These are phyloP conservation scores for Alternaria angustiovoidea DNA, from an alignment of 2,329 filamentous ascomycete genomes.

Conservation along the genomic window DNA sequence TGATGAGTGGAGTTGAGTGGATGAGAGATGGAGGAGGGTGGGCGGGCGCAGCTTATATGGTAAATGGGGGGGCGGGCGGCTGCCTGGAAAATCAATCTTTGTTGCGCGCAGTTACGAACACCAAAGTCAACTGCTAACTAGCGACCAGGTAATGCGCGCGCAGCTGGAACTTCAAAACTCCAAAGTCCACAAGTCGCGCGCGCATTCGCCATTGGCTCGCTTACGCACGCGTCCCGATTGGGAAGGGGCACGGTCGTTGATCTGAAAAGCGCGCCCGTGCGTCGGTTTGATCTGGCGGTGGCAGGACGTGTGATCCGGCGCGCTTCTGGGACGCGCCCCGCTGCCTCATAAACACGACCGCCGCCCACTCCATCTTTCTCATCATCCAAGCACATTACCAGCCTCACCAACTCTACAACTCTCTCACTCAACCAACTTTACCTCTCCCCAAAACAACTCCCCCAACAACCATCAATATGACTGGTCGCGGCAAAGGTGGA, in stretches of 20 bases:
- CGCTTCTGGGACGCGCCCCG: slow-evolving; percentile 28
- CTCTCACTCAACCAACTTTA: background rate
- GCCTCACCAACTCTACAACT: slow-evolving; percentile 6
- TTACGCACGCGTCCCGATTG: slow-evolving; percentile 27
- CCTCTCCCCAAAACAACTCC: slow-evolving; percentile 19
- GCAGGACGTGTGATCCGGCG: slow-evolving; percentile 38
- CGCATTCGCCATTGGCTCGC: slow-evolving; percentile 35
- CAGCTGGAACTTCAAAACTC: slow-evolving; percentile 29
- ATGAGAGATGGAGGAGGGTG: slow-evolving; percentile 46
- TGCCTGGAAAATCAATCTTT: slow-evolving; percentile 48
- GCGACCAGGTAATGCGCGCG: slow-evolving; percentile 12
- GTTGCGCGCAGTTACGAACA: slow-evolving; percentile 33
- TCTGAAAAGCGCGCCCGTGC: slow-evolving; percentile 43
- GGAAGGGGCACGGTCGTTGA: slow-evolving; percentile 45
- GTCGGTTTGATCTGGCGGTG: slow-evolving; percentile 41
- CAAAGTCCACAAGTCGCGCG: slow-evolving; percentile 19
- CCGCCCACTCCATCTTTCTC: slow-evolving; percentile 25
- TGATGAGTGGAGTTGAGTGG: slow-evolving; percentile 44
- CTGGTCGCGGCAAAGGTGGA: slow-evolving; percentile 62
- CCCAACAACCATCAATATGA: slow-evolving; percentile 49
- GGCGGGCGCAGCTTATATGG: slow-evolving; percentile 52
- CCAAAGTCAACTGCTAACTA: slow-evolving; percentile 33
- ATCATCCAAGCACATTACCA: slow-evolving; percentile 22
- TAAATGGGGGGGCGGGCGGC: slow-evolving; percentile 41
- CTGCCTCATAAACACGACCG: slow-evolving; percentile 37